Evolutionary conservation across 306 rosid genomes (phyloP).

Genomic region (Geum urbanum): DNA sequence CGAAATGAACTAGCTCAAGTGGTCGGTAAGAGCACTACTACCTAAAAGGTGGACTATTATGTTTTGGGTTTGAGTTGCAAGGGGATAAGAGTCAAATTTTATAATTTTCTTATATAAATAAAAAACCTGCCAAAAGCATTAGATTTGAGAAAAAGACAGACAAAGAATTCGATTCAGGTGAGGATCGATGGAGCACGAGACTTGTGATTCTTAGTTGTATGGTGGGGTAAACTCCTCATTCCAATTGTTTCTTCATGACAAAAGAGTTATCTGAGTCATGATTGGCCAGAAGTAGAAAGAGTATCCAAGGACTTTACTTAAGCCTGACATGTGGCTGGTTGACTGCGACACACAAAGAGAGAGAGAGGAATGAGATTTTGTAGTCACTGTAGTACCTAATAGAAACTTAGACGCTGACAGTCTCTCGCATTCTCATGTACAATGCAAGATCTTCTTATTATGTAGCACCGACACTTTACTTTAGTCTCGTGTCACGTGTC

Average conservation of each 20-base stretch:
- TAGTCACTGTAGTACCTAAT: background rate
- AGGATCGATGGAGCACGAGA: background rate
- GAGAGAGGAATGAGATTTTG: background rate
- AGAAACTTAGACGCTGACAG: slow-evolving; percentile 1
- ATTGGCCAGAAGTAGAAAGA: background rate
- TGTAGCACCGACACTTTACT: too few species aligned
- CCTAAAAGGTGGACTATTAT: too few species aligned
- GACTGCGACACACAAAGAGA: background rate
- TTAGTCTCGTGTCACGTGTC: too few species aligned
- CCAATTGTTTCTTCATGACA: background rate
- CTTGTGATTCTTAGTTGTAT: background rate
- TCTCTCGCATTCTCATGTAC: background rate
- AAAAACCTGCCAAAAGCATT: too few species aligned
- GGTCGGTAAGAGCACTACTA: too few species aligned
- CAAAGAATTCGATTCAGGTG: background rate
- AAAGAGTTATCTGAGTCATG: background rate
- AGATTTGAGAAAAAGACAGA: background rate
- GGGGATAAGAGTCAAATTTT: too few species aligned
- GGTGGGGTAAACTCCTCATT: background rate
- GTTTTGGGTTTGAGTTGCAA: too few species aligned
- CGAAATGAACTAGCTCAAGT: too few species aligned
- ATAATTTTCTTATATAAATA: too few species aligned
- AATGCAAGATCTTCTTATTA: background rate
- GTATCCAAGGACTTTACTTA: background rate
- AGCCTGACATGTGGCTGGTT: background rate